phyloP scores from a whole-genome alignment of 2,329 filamentous ascomycete species.

The Ceratocystiopsis sp. region DNA sequence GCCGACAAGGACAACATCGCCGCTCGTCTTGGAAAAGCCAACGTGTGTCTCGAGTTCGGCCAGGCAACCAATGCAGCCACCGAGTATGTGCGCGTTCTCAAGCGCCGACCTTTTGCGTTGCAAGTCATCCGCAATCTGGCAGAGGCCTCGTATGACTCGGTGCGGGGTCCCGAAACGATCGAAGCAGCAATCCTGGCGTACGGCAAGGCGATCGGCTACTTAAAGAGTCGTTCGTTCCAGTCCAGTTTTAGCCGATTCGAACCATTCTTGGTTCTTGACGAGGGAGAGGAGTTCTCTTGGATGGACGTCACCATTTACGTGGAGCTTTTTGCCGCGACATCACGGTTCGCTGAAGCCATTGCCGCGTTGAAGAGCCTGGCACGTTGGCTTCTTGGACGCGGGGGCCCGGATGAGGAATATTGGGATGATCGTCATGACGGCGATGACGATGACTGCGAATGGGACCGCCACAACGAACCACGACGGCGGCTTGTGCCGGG shows the following conservation, averaged over 20 bases:
- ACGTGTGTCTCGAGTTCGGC: slow-evolving; percentile 38
- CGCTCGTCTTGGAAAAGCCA: slow-evolving; percentile 41
- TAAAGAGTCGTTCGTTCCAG: slow-evolving; percentile 14
- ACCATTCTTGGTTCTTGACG: slow-evolving; percentile 13
- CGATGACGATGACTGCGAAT: slow-evolving; percentile 65
- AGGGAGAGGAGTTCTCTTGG: slow-evolving; percentile 41
- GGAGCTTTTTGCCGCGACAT: slow-evolving; percentile 55
- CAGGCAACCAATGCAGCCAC: slow-evolving; percentile 34
- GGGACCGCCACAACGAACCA: slow-evolving; percentile 51
- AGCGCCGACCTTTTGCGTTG: slow-evolving; percentile 34
- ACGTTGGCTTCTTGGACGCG: slow-evolving; percentile 67
- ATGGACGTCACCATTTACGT: slow-evolving; percentile 72
- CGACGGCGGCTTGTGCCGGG: slow-evolving; percentile 46
- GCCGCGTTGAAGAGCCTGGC: slow-evolving; percentile 52
- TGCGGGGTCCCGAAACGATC: slow-evolving; percentile 23
- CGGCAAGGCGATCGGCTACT: slow-evolving; percentile 25
- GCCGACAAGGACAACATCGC: slow-evolving; percentile 39
- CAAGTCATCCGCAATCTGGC: slow-evolving; percentile 37
- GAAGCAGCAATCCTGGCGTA: slow-evolving; percentile 31
- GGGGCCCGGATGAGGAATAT: slow-evolving; percentile 41
- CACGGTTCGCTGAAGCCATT: slow-evolving; percentile 49
- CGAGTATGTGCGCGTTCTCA: slow-evolving; percentile 39
- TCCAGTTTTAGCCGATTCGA: slow-evolving; percentile 1
- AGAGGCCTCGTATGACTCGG: slow-evolving; percentile 37
- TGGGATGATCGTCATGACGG: slow-evolving; percentile 56